Percentiles rank a stretch among this genome's conserved stretches.
These are phyloP conservation scores for Phytophthora kernoviae DNA, from an alignment of 352 stramenopile genomes.

Conservation along the genomic window DNA sequence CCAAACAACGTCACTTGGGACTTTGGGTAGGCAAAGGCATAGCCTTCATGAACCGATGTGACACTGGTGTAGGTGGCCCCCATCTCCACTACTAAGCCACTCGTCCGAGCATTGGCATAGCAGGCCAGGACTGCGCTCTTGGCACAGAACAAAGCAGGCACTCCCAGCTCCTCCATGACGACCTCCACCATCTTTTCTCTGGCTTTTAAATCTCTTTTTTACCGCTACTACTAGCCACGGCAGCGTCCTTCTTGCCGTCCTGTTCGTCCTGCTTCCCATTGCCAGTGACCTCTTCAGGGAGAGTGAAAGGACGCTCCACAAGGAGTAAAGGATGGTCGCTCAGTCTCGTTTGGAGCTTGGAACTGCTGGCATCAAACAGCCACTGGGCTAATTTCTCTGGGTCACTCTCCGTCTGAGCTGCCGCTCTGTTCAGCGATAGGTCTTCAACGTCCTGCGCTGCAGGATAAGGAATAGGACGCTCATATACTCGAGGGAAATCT, in stretches of 20 bases:
- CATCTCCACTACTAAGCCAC: conserved; percentile 81
- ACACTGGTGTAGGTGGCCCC: conserved; percentile 78
- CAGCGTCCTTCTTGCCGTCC: conserved; percentile 15
- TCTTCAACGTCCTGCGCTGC: conserved; percentile 26
- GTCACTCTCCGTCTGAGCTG: conserved; percentile 62
- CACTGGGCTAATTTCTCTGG: conserved; percentile 67
- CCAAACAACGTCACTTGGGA: conserved; percentile 62
- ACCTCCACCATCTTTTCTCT: conserved; percentile 79
- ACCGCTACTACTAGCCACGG: conserved; percentile 24
- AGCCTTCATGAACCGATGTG: conserved; percentile 80
- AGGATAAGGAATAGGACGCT: conserved; percentile 35
- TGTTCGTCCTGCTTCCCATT: conserved; percentile 24
- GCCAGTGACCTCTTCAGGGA: conserved; percentile 48
- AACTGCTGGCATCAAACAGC: conserved; percentile 62
- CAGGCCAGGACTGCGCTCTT: conserved; percentile 85
- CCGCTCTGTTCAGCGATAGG: conserved; percentile 18
- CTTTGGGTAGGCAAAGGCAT: conserved; percentile 72
- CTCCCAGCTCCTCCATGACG: conserved; percentile 80
- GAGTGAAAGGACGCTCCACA: conserved; percentile 67
- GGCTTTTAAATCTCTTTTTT: conserved; percentile 65
- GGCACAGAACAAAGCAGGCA: conserved; percentile 78
- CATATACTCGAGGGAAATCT: conserved; percentile 83
- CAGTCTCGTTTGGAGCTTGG: conserved; percentile 53
- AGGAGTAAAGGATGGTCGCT: conserved; percentile 71
- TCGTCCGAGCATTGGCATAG: conserved; percentile 85